phyloP scores from a whole-genome alignment of 495 filamentous ascomycete species.

The Thozetella sp. region DNA sequence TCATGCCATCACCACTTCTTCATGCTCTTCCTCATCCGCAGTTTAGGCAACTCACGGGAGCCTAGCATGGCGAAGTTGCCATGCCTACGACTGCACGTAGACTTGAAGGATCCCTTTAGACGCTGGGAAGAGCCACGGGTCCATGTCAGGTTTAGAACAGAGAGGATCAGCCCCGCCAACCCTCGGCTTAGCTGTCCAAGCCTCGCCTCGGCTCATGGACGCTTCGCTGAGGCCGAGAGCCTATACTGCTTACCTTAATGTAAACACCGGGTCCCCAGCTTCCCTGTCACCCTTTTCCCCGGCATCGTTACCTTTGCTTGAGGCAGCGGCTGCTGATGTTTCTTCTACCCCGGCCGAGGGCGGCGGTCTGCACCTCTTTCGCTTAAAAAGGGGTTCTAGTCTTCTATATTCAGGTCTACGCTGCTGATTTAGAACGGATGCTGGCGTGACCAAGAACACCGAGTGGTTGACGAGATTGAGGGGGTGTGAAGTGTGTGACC shows the following conservation, averaged over 20 bases:
- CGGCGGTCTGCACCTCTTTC: too few species aligned
- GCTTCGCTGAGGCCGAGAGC: background rate
- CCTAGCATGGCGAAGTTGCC: background rate
- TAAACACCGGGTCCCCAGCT: background rate
- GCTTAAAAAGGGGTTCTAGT: too few species aligned
- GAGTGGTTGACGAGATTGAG: background rate
- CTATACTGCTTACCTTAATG: background rate
- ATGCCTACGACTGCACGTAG: background rate
- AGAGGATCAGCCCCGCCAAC: too few species aligned
- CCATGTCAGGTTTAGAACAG: too few species aligned
- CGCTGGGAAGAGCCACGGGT: background rate
- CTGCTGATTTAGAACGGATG: too few species aligned
- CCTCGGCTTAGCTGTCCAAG: too few species aligned
- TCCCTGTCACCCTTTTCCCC: background rate
- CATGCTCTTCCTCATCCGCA: background rate
- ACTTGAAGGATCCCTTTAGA: background rate
- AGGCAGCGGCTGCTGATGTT: background rate
- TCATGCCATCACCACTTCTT: background rate
- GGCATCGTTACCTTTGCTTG: background rate
- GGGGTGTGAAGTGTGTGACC: constrained; percentile 18
- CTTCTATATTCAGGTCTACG: too few species aligned
- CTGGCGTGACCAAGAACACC: background rate
- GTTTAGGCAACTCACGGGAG: background rate
- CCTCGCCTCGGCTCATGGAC: too few species aligned
- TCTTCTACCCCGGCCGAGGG: too few species aligned